A percentile compares a stretch with the other conserved stretches of the same genome.
Conservation (phyloP, 73 alveolate species). For the Breviolum minutum region DNA sequence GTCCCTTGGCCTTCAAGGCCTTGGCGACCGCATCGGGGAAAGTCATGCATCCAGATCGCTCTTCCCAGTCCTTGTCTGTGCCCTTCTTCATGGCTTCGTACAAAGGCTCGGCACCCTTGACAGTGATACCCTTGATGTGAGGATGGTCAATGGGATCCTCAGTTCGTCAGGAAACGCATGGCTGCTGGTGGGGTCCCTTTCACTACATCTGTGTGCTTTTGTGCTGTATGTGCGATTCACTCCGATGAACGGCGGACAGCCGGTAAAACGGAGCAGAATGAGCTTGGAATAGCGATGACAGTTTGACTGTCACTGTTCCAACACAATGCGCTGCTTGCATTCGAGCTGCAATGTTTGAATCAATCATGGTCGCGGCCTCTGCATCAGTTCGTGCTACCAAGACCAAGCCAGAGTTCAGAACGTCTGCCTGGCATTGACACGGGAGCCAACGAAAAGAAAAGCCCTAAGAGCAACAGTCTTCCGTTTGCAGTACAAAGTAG, state of each 20-base stretch:
- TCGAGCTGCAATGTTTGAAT: constrained; percentile 96
- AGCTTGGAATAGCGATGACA: too few species aligned
- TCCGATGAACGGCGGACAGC: too few species aligned
- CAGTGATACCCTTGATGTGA: constrained; percentile 97
- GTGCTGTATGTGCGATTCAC: too few species aligned
- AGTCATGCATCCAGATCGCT: constrained; percentile 93
- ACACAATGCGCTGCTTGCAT: background rate
- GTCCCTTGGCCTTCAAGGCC: constrained; percentile 96
- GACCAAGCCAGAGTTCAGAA: constrained; percentile 98
- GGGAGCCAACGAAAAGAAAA: background rate
- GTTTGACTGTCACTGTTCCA: background rate
- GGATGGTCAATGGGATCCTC: constrained; percentile 97
- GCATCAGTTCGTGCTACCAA: constrained; percentile 99
- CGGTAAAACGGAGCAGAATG: too few species aligned
- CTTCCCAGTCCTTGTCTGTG: constrained; percentile 95
- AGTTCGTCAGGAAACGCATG: background rate
- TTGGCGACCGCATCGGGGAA: constrained; percentile 97
- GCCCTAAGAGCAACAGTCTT: background rate
- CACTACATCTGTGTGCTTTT: too few species aligned
- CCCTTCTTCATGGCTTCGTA: constrained; percentile 96
- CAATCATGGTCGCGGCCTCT: constrained; percentile 98
- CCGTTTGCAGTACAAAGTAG: background rate
- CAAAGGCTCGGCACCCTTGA: constrained; percentile 81
- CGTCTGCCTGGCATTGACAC: constrained; percentile 96
- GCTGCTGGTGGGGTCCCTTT: too few species aligned